Evolutionary conservation across 495 filamentous ascomycete species (phyloP).

Genomic region (Aspergillus kassunensis): DNA sequence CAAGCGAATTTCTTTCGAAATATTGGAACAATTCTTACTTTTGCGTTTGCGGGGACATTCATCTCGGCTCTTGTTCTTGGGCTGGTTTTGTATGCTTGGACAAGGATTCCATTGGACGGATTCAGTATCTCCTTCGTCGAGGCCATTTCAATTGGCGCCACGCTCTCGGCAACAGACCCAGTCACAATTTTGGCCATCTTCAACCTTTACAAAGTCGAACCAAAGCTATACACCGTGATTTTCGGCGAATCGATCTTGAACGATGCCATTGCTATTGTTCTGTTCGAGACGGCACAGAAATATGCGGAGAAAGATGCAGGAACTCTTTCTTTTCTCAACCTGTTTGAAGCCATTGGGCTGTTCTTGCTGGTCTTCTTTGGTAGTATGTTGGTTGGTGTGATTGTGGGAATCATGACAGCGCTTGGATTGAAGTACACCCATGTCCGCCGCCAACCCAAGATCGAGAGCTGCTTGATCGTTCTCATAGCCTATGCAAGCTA

Average conservation of each 20-base stretch:
- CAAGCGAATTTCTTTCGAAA: conserved; percentile 99
- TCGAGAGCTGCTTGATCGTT: conserved; percentile 91
- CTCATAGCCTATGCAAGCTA: conserved; percentile 94
- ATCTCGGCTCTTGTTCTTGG: conserved; percentile 94
- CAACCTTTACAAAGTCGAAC: conserved; percentile 98
- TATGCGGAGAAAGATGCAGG: conserved; percentile 63
- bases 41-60: conserved; percentile 95
- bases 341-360: conserved; percentile 87
- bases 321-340: conserved; percentile 63
- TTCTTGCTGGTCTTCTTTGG: conserved; percentile 97
- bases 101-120: conserved; percentile 77
- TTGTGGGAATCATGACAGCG: conserved; percentile 82
- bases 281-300: conserved; percentile 95
- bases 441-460: conserved; percentile 87
- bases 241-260: conserved; percentile 98
- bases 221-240: conserved; percentile 95
- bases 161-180: conserved; percentile 92
- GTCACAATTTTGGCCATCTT: conserved; percentile 98
- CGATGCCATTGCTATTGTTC: conserved; percentile 95
- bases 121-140: conserved; percentile 86
- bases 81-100: conserved; percentile 82
- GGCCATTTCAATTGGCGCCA: conserved; percentile 92
- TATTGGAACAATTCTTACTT: conserved; percentile 96
- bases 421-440: conserved; percentile 89
- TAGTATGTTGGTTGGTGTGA: conserved; percentile 80